A percentile compares a stretch with the other conserved stretches of the same genome.
These are phyloP conservation scores for Apiospora arundinis DNA, from an alignment of 2,329 filamentous ascomycete species.

Conservation along the genomic window DNA sequence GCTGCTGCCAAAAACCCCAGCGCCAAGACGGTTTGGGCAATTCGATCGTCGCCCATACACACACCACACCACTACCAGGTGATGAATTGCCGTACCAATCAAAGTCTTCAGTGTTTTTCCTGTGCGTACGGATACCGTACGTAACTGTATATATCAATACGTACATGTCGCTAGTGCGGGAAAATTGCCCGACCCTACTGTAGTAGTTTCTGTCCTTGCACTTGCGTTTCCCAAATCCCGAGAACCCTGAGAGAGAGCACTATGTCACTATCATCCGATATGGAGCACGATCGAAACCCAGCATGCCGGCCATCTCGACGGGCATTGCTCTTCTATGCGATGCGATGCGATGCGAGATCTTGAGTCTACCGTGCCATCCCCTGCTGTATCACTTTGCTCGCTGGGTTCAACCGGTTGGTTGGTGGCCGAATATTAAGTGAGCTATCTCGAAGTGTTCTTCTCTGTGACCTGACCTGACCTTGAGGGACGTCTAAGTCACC, in stretches of 20 bases:
- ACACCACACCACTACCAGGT: neutral
- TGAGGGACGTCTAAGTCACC: neutral
- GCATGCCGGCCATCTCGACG: slow-evolving; percentile 13
- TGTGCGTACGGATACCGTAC: neutral
- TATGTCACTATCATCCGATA: slow-evolving; percentile 15
- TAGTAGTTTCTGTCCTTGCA: no score
- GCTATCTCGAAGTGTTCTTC: neutral
- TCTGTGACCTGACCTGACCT: no score
- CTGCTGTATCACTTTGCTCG: neutral
- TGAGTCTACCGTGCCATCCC: neutral
- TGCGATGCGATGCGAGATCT: slow-evolving; percentile 5
- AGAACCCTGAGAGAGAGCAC: neutral
- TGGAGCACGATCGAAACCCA: neutral
- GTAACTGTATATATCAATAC: no score
- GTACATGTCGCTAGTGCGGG: neutral
- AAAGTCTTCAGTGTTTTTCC: no score
- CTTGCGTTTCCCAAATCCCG: neutral
- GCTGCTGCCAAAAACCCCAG: neutral
- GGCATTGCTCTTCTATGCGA: slow-evolving; percentile 3
- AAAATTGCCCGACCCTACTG: slow-evolving; percentile 3
- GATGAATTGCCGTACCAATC: neutral
- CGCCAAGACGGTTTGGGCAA: slow-evolving; percentile 11
- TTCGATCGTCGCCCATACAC: neutral
- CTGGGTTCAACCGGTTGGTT: no score
- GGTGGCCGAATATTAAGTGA: no score